phyloP scores from a whole-genome alignment of 345 rosid species.

The Kandelia obovata region DNA sequence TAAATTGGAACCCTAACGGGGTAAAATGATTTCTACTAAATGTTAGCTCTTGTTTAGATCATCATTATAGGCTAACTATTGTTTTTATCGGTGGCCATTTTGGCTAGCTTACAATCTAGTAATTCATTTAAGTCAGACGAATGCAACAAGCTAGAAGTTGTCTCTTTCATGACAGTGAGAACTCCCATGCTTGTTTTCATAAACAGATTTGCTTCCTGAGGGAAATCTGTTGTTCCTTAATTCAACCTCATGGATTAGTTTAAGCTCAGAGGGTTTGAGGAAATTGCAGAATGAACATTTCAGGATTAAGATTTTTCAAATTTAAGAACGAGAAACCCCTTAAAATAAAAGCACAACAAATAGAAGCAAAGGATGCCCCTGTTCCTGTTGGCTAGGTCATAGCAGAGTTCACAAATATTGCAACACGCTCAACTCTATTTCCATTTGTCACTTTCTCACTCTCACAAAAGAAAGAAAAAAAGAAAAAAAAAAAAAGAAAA shows the following conservation, averaged over 20 bases:
- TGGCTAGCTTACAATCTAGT: neutral
- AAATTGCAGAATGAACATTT: conserved; percentile 9
- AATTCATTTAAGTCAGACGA: neutral
- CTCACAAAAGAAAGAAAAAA: no score
- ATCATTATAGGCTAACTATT: neutral
- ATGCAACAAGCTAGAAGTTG: conserved; percentile 12
- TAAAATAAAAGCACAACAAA: neutral
- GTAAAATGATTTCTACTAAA: no score
- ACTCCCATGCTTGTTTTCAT: conserved; percentile 15
- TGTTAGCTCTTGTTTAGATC: neutral
- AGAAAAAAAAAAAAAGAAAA: neutral
- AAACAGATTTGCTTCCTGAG: neutral
- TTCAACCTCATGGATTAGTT: neutral
- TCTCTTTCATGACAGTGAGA: conserved; percentile 26
- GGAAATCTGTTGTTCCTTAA: neutral
- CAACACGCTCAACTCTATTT: neutral
- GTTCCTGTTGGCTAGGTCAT: conserved; percentile 24
- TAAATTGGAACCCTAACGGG: no score
- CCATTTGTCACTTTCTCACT: conserved; percentile 13
- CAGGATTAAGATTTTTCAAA: conserved; percentile 1
- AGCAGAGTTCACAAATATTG: neutral
- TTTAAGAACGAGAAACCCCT: neutral
- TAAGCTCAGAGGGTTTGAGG: neutral
- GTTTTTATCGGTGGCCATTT: neutral
- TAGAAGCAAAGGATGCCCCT: neutral